Evolutionary conservation across 1,284 basidiomycete species (phyloP).

Genomic region (Tilletia caries): DNA sequence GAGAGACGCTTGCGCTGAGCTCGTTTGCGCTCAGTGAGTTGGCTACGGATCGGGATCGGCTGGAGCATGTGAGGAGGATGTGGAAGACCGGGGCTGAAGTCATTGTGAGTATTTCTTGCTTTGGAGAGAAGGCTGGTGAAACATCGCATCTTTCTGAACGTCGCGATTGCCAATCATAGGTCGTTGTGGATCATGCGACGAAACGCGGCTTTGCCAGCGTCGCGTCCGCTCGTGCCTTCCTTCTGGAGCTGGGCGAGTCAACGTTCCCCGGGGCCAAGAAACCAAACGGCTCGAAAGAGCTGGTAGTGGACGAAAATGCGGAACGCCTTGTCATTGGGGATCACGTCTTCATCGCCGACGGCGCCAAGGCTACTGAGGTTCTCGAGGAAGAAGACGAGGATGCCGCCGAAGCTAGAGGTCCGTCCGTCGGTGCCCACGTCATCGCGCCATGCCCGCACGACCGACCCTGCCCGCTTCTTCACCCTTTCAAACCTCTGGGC

Average conservation of each 20-base stretch:
- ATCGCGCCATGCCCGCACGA: constrained; percentile 76
- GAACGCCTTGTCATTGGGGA: constrained; percentile 55
- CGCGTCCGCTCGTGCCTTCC: constrained; percentile 73
- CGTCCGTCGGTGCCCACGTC: constrained; percentile 1
- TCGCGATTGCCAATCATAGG: no score
- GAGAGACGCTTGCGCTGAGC: constrained; percentile 68
- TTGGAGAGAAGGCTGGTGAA: no score
- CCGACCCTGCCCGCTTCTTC: constrained; percentile 70
- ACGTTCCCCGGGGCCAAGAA: constrained; percentile 66
- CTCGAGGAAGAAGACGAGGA: constrained; percentile 35
- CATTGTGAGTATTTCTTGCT: no score
- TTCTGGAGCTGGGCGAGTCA: constrained; percentile 74
- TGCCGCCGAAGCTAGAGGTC: no score
- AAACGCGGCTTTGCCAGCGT: constrained; percentile 74
- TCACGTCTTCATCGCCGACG: constrained; percentile 20
- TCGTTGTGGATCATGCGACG: constrained; percentile 82
- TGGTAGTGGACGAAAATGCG: not conserved
- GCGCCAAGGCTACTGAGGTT: constrained; percentile 31
- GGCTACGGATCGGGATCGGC: constrained; percentile 64
- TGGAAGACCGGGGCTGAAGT: constrained; percentile 76
- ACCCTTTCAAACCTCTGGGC: constrained; percentile 26
- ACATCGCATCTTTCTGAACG: no score
- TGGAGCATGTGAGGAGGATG: constrained; percentile 72
- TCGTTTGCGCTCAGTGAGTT: constrained; percentile 79
- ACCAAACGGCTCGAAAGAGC: not conserved